Evolutionary conservation across 768 basidiomycete genomes (phyloP), one percentile per base, ranked within the genome.

Genomic region (Termitomyces sp.): DNA sequence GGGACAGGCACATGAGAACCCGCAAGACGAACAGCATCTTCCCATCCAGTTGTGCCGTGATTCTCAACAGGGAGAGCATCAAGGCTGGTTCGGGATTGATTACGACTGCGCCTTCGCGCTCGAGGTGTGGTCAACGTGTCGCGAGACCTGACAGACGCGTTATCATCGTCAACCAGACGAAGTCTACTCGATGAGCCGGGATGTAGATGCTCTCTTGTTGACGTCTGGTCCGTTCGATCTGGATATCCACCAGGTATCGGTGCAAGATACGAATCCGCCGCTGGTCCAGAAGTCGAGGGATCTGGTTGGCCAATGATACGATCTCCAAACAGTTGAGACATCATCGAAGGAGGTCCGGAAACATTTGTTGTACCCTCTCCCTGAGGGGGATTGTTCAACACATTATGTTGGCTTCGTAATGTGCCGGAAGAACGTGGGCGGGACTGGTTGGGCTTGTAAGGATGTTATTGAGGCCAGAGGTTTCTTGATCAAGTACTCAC

Each of bases 401-500:
- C 44, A 18, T 33, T 23, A n/a, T n/a, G 10, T n/a, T 54, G 54
- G 43, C 46, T 63, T 20, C n/a, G 51, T 43, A 47, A 28, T 6
- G 60, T 55, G 26, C 43, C 55, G 8, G 46, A 58, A 2, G 65
- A 61, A 13, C 20, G 20, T 8, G 62, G 35, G 16, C 62, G 32
- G n/a, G 65, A 60, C 65, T 66, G 59, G 36, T 40, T 10, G 38
- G 13, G 16, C 10, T 41, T 20, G 20, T 58, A 12, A 58, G 18
- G 26, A n/a, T 33, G 26, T 32, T 44, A 35, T 10, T 41, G 28
- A 30, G 32, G 23, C 51, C n/a, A 35, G 20, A 23, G 32, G n/a
- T 7, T 26, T 47, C 16, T 18, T n/a, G 38, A 36, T 44, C 20
- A 20, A 28, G 12, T 23, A 68, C 71, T 59, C 65, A 79, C 78